Percentiles rank a stretch among this genome's conserved stretches.
Conservation (phyloP, 2,329 filamentous ascomycete species). For the Amauroascus niger region DNA sequence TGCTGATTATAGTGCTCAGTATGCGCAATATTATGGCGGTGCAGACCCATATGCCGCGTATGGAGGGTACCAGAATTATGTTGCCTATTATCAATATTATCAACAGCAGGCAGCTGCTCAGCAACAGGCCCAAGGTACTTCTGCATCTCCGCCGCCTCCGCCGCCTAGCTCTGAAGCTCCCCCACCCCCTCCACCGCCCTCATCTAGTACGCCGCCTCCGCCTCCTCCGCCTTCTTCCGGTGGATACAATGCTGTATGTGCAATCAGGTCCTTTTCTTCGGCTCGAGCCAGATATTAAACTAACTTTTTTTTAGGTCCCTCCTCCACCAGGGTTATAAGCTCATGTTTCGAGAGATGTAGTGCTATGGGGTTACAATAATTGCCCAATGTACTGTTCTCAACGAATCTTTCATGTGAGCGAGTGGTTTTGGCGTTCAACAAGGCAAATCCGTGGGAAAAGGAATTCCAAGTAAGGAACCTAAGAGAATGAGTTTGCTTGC, state of each 20-base stretch:
- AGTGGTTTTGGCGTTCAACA: neutral
- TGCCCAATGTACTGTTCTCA: neutral
- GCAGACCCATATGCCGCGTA: conserved; percentile 83
- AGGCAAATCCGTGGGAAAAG: neutral
- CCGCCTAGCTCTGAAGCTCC: conserved; percentile 45
- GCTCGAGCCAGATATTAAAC: conserved; percentile 1
- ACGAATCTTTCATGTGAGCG: neutral
- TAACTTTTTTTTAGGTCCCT: conserved; percentile 34
- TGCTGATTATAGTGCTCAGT: conserved; percentile 67
- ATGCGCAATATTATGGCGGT: conserved; percentile 64
- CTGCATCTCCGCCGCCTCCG: conserved; percentile 24
- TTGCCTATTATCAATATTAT: conserved; percentile 57
- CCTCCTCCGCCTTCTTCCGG: conserved; percentile 52
- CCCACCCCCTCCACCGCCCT: conserved; percentile 49
- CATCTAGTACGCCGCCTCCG: conserved; percentile 50
- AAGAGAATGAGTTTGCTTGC: neutral
- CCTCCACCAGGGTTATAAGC: conserved; percentile 44
- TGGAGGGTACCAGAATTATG: conserved; percentile 71
- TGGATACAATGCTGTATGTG: conserved; percentile 53
- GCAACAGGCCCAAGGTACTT: conserved; percentile 41
- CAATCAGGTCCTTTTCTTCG: neutral
- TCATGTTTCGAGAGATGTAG: neutral
- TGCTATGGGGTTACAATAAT: neutral
- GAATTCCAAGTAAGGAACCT: neutral
- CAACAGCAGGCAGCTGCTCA: conserved; percentile 55